Base-by-base conservation (phyloP, 768 basidiomycete genomes). In the Boletus vermiculosoides region DNA sequence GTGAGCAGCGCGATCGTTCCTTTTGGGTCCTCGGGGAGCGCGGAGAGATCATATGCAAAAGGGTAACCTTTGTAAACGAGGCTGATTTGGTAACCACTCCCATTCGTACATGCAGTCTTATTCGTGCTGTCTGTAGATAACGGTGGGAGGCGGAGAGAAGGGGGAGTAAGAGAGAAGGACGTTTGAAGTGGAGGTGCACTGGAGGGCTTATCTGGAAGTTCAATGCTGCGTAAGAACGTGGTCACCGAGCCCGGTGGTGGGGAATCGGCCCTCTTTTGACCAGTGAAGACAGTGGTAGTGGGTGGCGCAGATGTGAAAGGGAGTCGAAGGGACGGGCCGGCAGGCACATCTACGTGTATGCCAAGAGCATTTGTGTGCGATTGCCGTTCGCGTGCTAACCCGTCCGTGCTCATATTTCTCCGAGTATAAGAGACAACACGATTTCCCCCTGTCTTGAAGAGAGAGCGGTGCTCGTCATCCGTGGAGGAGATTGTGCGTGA, bases 21-120 rank as follows among this genome's bases (percentile, higher is more conserved):
- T 36, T 60, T 54, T 45, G 70, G 72, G 34, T 71, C 70, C 50
- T 71, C 66, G 40, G 71, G 66, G 50, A 71, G 70, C 12, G 57
- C 37, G 30, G 63, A 54, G 39, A 71, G 63, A 55, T 70, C 66
- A 61, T 68, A 70, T 45, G 28, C 62, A 51, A 71, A 62, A 37
- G 72, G 53, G 39, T 71, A 58, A 23, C 70, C 70, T 46, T 64
- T 70, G 47, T 70, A 62, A 5, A 52, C 54, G 30, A 71, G 70
- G 55, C 45, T 59, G 50, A 73, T 47, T 54, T 64, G 67, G 41
- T 61, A 31, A 28, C 50, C 57, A 18, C 51, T 46, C 9, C 54
- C 50, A 36, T 55, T 52, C 22, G 56, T 15, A 37, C 53, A 50
- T 39, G 52, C 16, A 11, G 11, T 10, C 36, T 52, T 45, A 30